Conservation (phyloP, 371 early-diverging fungal genomes). For the Syncephalastrum contaminatum region DNA sequence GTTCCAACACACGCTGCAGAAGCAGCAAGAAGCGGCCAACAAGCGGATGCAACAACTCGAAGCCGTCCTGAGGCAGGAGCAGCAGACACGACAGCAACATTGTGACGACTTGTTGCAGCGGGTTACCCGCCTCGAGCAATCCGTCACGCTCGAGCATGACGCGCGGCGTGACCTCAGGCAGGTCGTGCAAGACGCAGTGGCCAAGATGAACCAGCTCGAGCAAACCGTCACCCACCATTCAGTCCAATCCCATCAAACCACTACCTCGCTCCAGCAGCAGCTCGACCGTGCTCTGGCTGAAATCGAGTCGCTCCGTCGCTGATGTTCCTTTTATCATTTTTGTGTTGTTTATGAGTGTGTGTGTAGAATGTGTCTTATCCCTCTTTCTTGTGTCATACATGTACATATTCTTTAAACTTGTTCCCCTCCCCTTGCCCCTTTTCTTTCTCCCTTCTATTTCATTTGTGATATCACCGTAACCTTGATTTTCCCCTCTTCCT, state of each 20-base stretch:
- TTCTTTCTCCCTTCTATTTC: too few relatives aligned
- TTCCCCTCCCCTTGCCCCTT: too few relatives aligned
- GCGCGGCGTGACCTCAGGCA: constrained; percentile 2
- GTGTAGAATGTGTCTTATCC: too few relatives aligned
- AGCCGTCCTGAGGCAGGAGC: constrained; percentile 22
- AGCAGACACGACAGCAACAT: constrained; percentile 6
- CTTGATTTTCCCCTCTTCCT: background rate
- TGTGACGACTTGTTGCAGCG: constrained; percentile 4
- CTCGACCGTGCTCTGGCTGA: constrained; percentile 8
- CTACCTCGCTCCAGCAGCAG: constrained; percentile 2
- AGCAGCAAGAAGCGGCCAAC: constrained; percentile 22
- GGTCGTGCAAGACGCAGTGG: background rate
- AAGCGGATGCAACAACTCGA: constrained; percentile 28
- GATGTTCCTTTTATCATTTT: background rate
- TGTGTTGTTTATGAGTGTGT: background rate
- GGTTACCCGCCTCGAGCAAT: constrained; percentile 1
- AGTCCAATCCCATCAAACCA: background rate
- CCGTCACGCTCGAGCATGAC: background rate
- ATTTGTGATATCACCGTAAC: too few relatives aligned
- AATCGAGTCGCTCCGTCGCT: constrained; percentile 2
- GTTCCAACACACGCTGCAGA: constrained; percentile 23
- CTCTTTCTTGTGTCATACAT: too few relatives aligned
- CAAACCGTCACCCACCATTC: background rate
- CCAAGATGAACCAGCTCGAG: constrained; percentile 2
- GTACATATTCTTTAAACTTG: too few relatives aligned